Evolutionary conservation across 2,329 filamentous ascomycete species (phyloP).

Genomic region (Hortaea sp.): DNA sequence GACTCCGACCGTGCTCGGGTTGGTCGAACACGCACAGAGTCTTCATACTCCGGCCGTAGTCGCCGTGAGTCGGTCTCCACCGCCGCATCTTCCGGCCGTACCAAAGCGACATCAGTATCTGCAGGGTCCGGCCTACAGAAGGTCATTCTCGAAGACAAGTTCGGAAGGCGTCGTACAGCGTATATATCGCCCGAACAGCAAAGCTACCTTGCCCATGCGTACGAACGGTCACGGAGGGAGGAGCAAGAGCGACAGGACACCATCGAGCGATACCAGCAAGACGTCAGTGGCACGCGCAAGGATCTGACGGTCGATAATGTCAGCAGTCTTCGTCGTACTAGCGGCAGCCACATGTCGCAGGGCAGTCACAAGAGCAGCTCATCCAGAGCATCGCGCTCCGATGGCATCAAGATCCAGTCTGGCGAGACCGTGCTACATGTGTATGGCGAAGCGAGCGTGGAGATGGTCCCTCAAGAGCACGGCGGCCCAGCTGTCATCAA

Average conservation of each 20-base stretch:
- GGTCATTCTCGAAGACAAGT: constrained; percentile 17
- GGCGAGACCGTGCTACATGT: constrained; percentile 19
- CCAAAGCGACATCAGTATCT: constrained; percentile 20
- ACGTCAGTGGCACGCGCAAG: constrained; percentile 10
- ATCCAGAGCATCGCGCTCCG: constrained; percentile 10
- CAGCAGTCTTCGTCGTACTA: constrained; percentile 8
- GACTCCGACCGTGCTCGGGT: constrained; percentile 16
- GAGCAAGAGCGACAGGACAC: constrained; percentile 10
- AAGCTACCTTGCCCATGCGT: constrained; percentile 9
- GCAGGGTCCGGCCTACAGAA: constrained; percentile 11
- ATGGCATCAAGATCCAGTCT: constrained; percentile 17
- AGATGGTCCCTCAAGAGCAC: constrained; percentile 16
- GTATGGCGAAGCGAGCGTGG: constrained; percentile 17
- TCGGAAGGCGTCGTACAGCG: constrained; percentile 15
- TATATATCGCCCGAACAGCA: constrained; percentile 18
- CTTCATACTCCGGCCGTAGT: constrained; percentile 16
- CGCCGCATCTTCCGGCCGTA: constrained; percentile 16
- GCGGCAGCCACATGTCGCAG: constrained; percentile 15
- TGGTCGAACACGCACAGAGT: constrained; percentile 8
- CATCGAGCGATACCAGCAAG: constrained; percentile 19
- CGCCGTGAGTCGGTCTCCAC: constrained; percentile 25
- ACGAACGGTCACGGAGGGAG: constrained; percentile 9
- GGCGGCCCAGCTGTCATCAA: constrained; percentile 8
- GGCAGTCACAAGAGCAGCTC: constrained; percentile 19
- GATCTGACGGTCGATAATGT: constrained; percentile 22